A percentile compares a stretch with the other conserved stretches of the same genome.
Conservation (phyloP, 768 basidiomycete genomes). For the Mycena haematopus region DNA sequence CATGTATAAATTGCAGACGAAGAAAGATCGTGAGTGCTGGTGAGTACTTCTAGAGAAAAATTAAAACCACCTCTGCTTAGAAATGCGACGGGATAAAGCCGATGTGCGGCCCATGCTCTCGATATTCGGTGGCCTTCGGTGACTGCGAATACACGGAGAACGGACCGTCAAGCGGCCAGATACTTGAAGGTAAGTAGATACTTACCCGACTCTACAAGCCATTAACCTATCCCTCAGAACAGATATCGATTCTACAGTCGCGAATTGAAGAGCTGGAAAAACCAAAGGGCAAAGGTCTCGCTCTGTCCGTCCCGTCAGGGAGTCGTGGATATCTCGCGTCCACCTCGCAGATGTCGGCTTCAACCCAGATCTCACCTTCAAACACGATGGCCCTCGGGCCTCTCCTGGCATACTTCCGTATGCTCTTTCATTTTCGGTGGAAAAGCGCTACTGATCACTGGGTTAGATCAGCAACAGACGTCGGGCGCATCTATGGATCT, state of each 20-base stretch:
- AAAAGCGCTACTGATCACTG: not conserved
- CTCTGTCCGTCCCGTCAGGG: not conserved
- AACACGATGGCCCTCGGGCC: constrained; percentile 24
- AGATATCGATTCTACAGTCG: constrained; percentile 23
- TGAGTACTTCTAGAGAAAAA: not conserved
- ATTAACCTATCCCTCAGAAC: constrained; percentile 8
- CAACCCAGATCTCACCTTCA: not conserved
- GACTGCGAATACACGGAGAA: constrained; percentile 28
- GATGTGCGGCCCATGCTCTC: constrained; percentile 25
- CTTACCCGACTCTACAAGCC: not conserved
- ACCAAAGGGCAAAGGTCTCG: not conserved
- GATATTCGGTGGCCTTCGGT: constrained; percentile 9
- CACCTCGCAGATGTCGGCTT: not conserved
- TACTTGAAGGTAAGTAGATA: constrained; percentile 20
- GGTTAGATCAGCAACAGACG: constrained; percentile 22
- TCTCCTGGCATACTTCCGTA: constrained; percentile 21
- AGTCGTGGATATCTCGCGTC: not conserved
- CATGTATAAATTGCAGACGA: constrained; percentile 24
- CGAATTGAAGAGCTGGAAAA: constrained; percentile 25
- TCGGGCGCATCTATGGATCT: not conserved
- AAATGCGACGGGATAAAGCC: constrained; percentile 28
- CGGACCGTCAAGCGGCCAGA: constrained; percentile 21
- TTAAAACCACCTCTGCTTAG: not conserved
- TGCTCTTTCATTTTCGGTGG: not conserved
- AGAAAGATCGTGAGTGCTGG: constrained; percentile 20